Base-by-base conservation (phyloP, 768 basidiomycete species). In the Rhodosporidiobolus odoratus region DNA sequence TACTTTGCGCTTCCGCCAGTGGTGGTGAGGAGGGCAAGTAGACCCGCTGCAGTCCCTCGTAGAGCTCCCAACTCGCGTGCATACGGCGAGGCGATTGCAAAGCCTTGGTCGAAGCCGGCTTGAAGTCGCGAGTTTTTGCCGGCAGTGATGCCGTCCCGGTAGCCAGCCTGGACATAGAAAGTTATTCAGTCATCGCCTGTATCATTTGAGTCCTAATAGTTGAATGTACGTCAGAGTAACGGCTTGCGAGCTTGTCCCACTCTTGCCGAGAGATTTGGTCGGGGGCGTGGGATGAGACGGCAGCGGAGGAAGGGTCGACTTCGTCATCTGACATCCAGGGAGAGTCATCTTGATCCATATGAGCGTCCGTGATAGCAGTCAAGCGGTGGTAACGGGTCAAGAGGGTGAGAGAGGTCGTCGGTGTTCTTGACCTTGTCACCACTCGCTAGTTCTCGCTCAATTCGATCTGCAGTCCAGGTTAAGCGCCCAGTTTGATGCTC, bases 61-160 rank as follows among this genome's bases (percentile, higher is more conserved):
- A 95, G 81, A 47, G 83, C 78, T 5, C 95, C 95, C 3, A 97
- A 79, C 69, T 89, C 84, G 34, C 87, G 85, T 1, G 93, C 92
- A 23, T 89, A 79, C 0, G 90, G 89, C 4, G 84, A 86, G 2
- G 92, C 91, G 21, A 80, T 79, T 1, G 87, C 86, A 76, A 91
- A 97, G 2, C 91, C 92, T 5, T 83, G 81, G 79, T 99, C 91
- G 76, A 99, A 98, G 1, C 95, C 95, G 72, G 87, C 82, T 76
- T 99, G 95, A 3, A 97, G 83, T 4, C 87, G 87, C 0, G 85
- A 83, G 78, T 94, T 89, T 79, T 97, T 98, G 5, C 95, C 95
- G 7, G 88, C 87, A 0, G 88, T 89, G 75, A 98, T 95, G 10
- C 95, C 95, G 80, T 97, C 94, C n/a, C 95, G 86, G 77, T 97